Base-by-base conservation (phyloP, 371 early-diverging fungal species). In the Zychaea mexicana region DNA sequence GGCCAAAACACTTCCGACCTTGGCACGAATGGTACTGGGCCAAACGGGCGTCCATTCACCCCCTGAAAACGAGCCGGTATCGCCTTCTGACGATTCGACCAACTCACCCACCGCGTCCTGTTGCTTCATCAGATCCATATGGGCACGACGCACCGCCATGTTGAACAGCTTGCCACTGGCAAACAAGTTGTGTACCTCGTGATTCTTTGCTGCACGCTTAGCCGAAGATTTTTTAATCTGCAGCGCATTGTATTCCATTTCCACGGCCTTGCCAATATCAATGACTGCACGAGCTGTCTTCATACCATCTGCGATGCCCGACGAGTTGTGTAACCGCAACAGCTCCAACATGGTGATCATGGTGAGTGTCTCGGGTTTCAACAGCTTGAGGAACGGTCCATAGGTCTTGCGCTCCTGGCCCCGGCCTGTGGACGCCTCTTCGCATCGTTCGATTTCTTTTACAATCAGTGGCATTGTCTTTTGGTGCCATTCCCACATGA, bases 341-440 rank as follows among this genome's bases (percentile, higher is more conserved):
- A 94, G 67, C 67, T 93, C 94, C 31, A 93, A 71, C 60, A 98
- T 94, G 31, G 93, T 90, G 56, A 96, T 92, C n/a, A 90, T 81
- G 0, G 96, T 85, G 38, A 96, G 71, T 63, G 92, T 91, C 42
- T 92, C 91, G 15, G 94, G 80, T 13, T 85, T 83, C 6, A 96
- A 68, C 46, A 91, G 72, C 55, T 80, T 79, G 46, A 96, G 75
- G 66, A 94, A 92, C 13, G 90, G 90, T 27, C 90, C 90, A 66
- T 90, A 90, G 0, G 68, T 57, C 42, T 69, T 65, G 33, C 87
- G 85, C 30, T 82, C 82, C 21, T 22, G 31, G 26, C 70, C 70
- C 68, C 65, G 60, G 15, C 69, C 57, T 15, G 68, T 60, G 21
- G 71, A 66, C 21, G 65, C 66, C 9, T n/a, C n/a, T n/a, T 82